Percentiles rank a stretch among this genome's conserved stretches.
Conservation (phyloP, 140 eudicot species). For the Erigeron philadelphicus region DNA sequence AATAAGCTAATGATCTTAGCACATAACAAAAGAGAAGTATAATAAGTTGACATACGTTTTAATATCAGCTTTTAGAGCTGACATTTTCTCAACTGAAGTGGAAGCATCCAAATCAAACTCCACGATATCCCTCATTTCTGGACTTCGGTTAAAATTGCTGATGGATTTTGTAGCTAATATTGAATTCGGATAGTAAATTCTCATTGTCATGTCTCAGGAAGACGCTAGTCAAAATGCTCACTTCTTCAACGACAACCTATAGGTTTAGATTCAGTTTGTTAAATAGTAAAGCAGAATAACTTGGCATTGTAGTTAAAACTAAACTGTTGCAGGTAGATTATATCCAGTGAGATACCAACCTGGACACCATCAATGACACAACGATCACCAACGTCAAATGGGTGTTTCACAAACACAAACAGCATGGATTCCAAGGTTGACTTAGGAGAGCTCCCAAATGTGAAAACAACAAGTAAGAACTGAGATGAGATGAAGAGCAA, state of each 20-base stretch:
- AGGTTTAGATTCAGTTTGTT: neutral
- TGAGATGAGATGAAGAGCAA: slow-evolving; percentile 72
- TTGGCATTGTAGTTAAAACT: neutral
- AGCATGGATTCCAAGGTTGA: slow-evolving; percentile 62
- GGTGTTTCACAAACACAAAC: slow-evolving; percentile 71
- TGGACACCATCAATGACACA: slow-evolving; percentile 76
- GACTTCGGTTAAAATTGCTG: slow-evolving; percentile 13
- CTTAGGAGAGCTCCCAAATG: slow-evolving; percentile 58
- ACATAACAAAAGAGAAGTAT: too few species aligned
- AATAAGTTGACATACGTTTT: neutral
- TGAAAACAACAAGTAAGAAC: slow-evolving; percentile 53
- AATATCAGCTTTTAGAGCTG: neutral
- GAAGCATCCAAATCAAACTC: slow-evolving; percentile 19
- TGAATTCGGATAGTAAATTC: slow-evolving; percentile 14
- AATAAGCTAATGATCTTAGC: too few species aligned
- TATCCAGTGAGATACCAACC: slow-evolving; percentile 30
- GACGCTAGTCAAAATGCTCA: neutral
- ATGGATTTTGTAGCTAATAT: slow-evolving; percentile 1
- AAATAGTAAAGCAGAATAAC: neutral
- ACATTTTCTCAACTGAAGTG: neutral
- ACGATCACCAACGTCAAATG: slow-evolving; percentile 79
- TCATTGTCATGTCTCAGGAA: slow-evolving; percentile 12
- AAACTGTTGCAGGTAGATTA: neutral
- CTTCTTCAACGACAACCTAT: slow-evolving; percentile 1
- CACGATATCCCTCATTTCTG: neutral